Evolutionary conservation across 1,284 basidiomycete genomes (phyloP), one percentile per base, ranked within the genome.

Genomic region (Sphaerobolus stellatus): DNA sequence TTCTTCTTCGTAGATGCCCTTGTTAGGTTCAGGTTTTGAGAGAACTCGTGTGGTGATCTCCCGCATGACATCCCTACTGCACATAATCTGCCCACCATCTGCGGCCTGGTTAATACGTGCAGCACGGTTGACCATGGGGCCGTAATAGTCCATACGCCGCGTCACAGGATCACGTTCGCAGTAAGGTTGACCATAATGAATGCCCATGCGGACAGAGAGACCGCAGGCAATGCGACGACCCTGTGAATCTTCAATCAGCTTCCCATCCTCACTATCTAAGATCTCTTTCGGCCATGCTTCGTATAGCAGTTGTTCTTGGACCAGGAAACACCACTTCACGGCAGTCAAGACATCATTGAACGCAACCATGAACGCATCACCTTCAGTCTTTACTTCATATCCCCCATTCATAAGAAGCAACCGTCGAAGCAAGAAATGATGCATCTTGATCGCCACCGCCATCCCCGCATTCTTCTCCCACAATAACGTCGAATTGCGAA

Each of bases 341-440:
- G 94, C 97, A 0, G 92, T 82, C 3, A 92, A 80, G 7, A 94
- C 85, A 4, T 86, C 91, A 8, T 91, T 90, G 80, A 99, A 99
- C 16, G 94, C 95, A 47, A 96, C 95, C 92, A 99, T 97, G 77
- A 99, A 99, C 0, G 96, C 88, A 66, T 99, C 97, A 33, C 97
- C 97, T 87, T 99, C 97, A 20, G 97, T 99, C 74, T 99, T 99
- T 65, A 98, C 96, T 73, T 99, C 95, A 71, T 98, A 99, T 0
- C 97, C 97, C 40, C 94, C 95, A 65, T 95, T 96, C 50, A 91
- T 80, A 29, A 96, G 84, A 41, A 99, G 75, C 61, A 92, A 88
- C 9, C 95, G 82, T 22, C 96, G 86, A 56, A 99, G 79, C 14
- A 98, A 77, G 57, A 78, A 82, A 69, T 98, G 97, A 75, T 99